phyloP scores from a whole-genome alignment of 2,329 filamentous ascomycete species.

The Fusarium chlamydosporum region DNA sequence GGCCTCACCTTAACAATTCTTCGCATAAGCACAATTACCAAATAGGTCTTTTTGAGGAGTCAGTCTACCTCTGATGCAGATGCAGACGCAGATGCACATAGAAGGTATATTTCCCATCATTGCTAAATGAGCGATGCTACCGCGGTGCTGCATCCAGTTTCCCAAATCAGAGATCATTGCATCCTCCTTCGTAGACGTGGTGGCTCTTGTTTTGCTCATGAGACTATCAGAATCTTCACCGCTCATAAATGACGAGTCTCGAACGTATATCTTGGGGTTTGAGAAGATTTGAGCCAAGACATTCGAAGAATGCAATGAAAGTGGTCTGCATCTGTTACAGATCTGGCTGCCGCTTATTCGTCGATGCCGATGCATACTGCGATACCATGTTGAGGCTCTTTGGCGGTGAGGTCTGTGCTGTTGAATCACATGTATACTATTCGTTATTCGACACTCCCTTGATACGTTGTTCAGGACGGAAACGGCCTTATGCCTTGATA shows the following conservation, averaged over 20 bases:
- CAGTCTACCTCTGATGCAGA: constrained; percentile 5
- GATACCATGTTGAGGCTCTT: constrained; percentile 29
- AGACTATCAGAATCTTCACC: constrained; percentile 23
- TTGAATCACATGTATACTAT: constrained; percentile 2
- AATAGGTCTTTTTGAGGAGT: constrained; percentile 23
- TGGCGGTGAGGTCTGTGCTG: constrained; percentile 25
- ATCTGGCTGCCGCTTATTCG: constrained; percentile 21
- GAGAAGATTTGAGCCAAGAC: constrained; percentile 15
- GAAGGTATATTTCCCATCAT: constrained; percentile 1
- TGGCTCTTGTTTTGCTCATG: constrained; percentile 15
- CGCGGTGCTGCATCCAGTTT: constrained; percentile 22
- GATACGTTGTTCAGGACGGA: background rate
- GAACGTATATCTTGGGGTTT: constrained; percentile 1
- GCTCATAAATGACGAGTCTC: constrained; percentile 23
- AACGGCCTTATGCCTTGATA: background rate
- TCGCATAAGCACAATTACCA: constrained; percentile 16
- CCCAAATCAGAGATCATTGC: constrained; percentile 35
- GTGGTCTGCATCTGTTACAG: constrained; percentile 28
- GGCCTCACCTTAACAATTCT: constrained; percentile 21
- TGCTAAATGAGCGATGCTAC: constrained; percentile 20
- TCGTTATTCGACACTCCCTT: constrained; percentile 2
- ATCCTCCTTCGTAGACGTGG: constrained; percentile 29
- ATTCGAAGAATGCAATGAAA: constrained; percentile 21
- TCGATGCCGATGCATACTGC: background rate
- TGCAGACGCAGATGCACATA: constrained; percentile 2